Conservation (phyloP, 2,329 filamentous ascomycete species). For the Trichophaea hybrida region DNA sequence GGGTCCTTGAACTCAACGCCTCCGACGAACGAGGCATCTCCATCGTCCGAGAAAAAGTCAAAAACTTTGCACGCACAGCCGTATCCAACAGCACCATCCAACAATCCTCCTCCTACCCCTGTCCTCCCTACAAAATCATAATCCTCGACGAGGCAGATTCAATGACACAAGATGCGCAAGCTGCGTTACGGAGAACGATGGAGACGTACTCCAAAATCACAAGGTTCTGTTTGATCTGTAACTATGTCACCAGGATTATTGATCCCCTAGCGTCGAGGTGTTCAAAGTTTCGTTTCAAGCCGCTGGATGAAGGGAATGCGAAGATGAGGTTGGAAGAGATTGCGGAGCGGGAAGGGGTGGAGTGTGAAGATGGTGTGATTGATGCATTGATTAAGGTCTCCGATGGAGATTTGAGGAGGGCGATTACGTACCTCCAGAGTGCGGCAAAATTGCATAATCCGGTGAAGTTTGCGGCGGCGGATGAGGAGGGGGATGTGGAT, state of each 20-base stretch:
- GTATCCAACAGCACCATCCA: slow-evolving; percentile 60
- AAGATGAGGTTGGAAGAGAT: slow-evolving; percentile 68
- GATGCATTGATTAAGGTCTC: slow-evolving; percentile 74
- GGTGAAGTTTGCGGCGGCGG: slow-evolving; percentile 25
- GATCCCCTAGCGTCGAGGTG: slow-evolving; percentile 87
- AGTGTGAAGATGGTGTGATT: slow-evolving; percentile 61
- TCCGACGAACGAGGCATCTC: slow-evolving; percentile 96
- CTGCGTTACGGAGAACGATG: slow-evolving; percentile 86
- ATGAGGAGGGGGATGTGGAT: slow-evolving; percentile 2
- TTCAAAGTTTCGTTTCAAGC: slow-evolving; percentile 97
- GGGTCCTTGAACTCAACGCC: slow-evolving; percentile 97
- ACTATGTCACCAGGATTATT: slow-evolving; percentile 96
- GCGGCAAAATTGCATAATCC: slow-evolving; percentile 78
- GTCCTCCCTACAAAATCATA: slow-evolving; percentile 97
- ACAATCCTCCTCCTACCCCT: slow-evolving; percentile 63
- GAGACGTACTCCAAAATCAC: slow-evolving; percentile 96
- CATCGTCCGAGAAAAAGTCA: slow-evolving; percentile 95
- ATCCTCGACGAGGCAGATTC: slow-evolving; percentile 96
- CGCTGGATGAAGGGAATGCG: slow-evolving; percentile 73
- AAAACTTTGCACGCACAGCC: slow-evolving; percentile 93
- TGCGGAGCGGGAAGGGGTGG: slow-evolving; percentile 61
- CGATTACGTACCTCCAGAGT: slow-evolving; percentile 90
- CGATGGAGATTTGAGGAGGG: slow-evolving; percentile 88
- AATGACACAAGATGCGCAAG: slow-evolving; percentile 98
- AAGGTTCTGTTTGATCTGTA: slow-evolving; percentile 92